These are phyloP conservation scores for Diaporthe aspalathi DNA, from an alignment of 2,329 filamentous ascomycete genomes.

Conservation along the genomic window DNA sequence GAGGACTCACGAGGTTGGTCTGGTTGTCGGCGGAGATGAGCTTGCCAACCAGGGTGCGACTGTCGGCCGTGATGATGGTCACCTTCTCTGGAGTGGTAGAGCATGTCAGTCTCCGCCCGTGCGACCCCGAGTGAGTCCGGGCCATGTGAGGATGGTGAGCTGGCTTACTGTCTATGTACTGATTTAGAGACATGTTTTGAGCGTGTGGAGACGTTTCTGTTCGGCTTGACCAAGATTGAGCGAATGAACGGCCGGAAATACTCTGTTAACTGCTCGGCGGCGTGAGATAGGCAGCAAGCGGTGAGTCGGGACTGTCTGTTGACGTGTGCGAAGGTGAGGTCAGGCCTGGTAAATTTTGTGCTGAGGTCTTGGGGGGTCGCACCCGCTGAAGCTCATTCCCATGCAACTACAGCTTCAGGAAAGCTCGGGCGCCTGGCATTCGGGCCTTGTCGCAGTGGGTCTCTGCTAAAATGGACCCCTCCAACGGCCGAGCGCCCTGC, in stretches of 20 bases:
- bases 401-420: conserved; percentile 35
- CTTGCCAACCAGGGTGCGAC: conserved; percentile 84
- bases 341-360: conserved; percentile 34
- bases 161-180: conserved; percentile 49
- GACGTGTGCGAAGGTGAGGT: conserved; percentile 14
- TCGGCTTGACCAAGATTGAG: conserved; percentile 3
- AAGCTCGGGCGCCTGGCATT: conserved; percentile 19
- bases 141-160: conserved; percentile 27
- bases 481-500: neutral
- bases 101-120: neutral
- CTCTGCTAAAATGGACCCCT: conserved; percentile 31
- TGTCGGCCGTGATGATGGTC: conserved; percentile 90
- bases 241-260: neutral
- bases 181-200: conserved; percentile 47
- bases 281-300: conserved; percentile 2
- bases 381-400: conserved; percentile 32
- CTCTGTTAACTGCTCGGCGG: conserved; percentile 1
- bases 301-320: conserved; percentile 24
- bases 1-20: conserved; percentile 79
- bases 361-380: neutral
- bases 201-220: neutral
- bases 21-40: conserved; percentile 89
- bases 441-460: neutral
- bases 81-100: conserved; percentile 77
- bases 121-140: neutral